Conservation (phyloP, 2,329 filamentous ascomycete species). For the Aureobasidium uvarum region DNA sequence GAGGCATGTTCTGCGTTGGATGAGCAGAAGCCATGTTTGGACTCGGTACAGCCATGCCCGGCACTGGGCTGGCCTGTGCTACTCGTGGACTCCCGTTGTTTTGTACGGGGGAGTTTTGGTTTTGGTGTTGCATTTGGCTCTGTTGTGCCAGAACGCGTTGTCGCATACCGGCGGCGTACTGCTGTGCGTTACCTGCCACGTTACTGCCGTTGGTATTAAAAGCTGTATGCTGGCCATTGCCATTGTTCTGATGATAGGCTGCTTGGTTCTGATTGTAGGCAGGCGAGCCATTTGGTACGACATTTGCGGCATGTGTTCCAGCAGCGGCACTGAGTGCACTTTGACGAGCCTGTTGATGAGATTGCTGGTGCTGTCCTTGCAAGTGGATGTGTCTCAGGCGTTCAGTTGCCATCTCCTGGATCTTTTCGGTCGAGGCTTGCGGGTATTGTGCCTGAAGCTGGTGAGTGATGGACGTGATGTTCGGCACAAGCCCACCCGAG, state of each 20-base stretch:
- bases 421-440: conserved; percentile 53
- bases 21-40: conserved; percentile 32
- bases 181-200: conserved; percentile 28
- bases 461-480: conserved; percentile 54
- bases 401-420: conserved; percentile 54
- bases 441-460: conserved; percentile 54
- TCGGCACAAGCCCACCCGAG: conserved; percentile 55
- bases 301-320: conserved; percentile 32
- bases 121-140: conserved; percentile 14
- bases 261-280: conserved; percentile 27
- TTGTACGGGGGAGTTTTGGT: background rate
- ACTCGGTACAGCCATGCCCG: conserved; percentile 30
- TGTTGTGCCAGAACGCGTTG: conserved; percentile 34
- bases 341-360: conserved; percentile 37
- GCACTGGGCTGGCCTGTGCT: conserved; percentile 27
- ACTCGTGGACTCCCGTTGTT: conserved; percentile 35
- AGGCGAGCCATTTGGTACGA: conserved; percentile 22
- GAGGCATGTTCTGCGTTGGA: conserved; percentile 30
- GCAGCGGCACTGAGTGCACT: conserved; percentile 43
- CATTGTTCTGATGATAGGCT: conserved; percentile 28
- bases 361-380: conserved; percentile 33
- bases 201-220: conserved; percentile 27
- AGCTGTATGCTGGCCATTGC: conserved; percentile 8
- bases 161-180: conserved; percentile 38
- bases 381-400: conserved; percentile 39